A percentile compares a stretch with the other conserved stretches of the same genome.
These are phyloP conservation scores for Tulasnella sp. DNA, from an alignment of 768 basidiomycete species.

Conservation along the genomic window DNA sequence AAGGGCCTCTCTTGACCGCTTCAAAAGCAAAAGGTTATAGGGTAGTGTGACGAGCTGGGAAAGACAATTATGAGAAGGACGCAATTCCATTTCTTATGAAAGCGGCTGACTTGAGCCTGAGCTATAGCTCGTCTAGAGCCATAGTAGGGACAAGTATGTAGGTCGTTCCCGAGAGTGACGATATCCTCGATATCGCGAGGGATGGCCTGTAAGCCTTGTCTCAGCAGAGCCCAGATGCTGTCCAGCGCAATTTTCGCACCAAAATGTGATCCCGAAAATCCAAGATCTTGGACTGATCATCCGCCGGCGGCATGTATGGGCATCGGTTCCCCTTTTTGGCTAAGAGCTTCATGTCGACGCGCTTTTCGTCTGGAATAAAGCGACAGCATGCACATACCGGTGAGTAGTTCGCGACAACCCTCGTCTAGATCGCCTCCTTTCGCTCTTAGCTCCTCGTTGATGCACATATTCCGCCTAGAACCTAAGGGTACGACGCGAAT, in stretches of 20 bases:
- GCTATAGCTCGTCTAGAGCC: conserved; percentile 78
- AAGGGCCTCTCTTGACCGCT: conserved; percentile 70
- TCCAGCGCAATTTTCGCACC: conserved; percentile 34
- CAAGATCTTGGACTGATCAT: conserved; percentile 58
- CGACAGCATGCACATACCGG: conserved; percentile 34
- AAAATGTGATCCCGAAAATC: conserved; percentile 83
- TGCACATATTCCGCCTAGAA: conserved; percentile 84
- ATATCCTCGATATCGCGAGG: conserved; percentile 95
- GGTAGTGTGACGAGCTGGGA: conserved; percentile 77
- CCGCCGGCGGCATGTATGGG: conserved; percentile 56
- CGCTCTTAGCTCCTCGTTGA: conserved; percentile 65
- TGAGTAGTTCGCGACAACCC: conserved; percentile 69
- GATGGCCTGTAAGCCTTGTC: conserved; percentile 42
- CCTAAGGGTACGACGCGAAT: conserved; percentile 73
- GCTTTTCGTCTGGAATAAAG: background rate
- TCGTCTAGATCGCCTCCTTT: conserved; percentile 67
- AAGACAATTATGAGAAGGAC: conserved; percentile 1
- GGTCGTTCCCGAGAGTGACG: conserved; percentile 53
- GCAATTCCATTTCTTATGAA: background rate
- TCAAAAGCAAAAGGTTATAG: conserved; percentile 83
- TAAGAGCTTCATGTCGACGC: conserved; percentile 20
- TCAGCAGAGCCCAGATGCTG: background rate
- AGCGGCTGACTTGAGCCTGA: conserved; percentile 64
- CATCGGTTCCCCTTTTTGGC: conserved; percentile 63
- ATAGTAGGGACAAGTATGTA: conserved; percentile 84